A percentile compares a stretch with the other conserved stretches of the same genome.
These are phyloP conservation scores for Nectriaceae sp. DNA, from an alignment of 2,329 filamentous ascomycete genomes.

Conservation along the genomic window DNA sequence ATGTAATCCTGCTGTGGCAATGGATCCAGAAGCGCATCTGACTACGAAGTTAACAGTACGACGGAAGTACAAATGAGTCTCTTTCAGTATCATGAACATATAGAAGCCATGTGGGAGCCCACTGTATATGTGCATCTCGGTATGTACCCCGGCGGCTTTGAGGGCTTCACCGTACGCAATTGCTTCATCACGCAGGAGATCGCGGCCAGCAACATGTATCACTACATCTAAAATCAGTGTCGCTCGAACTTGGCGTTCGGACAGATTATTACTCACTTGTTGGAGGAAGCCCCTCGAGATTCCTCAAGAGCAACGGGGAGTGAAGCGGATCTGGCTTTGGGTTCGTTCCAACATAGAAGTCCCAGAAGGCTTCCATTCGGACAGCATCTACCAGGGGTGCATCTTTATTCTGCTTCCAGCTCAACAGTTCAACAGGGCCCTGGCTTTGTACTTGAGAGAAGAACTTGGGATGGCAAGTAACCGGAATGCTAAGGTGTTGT, in stretches of 20 bases:
- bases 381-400: constrained; percentile 8
- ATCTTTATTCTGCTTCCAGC: constrained; percentile 21
- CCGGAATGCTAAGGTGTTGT: constrained; percentile 22
- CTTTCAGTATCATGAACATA: too few species aligned
- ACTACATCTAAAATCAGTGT: constrained; percentile 8
- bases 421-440: constrained; percentile 14
- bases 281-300: constrained; percentile 15
- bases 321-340: constrained; percentile 15
- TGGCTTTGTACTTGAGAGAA: constrained; percentile 22
- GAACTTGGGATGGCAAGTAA: constrained; percentile 24
- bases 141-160: constrained; percentile 9
- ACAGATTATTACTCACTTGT: constrained; percentile 11
- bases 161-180: constrained; percentile 23
- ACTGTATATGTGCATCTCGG: constrained; percentile 17
- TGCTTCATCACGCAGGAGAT: constrained; percentile 20
- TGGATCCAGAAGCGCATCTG: too few species aligned
- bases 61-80: too few species aligned
- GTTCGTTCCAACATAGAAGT: constrained; percentile 10
- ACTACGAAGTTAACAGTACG: too few species aligned
- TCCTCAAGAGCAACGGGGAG: constrained; percentile 22
- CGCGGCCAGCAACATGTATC: constrained; percentile 19
- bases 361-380: constrained; percentile 12
- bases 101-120: constrained; percentile 27
- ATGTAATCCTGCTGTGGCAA: too few species aligned
- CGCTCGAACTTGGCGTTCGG: rapidly evolving